Evolutionary conservation across 2,329 filamentous ascomycete species (phyloP), one percentile per base, ranked within the genome.

Genomic region (Rachicladosporium sp.): DNA sequence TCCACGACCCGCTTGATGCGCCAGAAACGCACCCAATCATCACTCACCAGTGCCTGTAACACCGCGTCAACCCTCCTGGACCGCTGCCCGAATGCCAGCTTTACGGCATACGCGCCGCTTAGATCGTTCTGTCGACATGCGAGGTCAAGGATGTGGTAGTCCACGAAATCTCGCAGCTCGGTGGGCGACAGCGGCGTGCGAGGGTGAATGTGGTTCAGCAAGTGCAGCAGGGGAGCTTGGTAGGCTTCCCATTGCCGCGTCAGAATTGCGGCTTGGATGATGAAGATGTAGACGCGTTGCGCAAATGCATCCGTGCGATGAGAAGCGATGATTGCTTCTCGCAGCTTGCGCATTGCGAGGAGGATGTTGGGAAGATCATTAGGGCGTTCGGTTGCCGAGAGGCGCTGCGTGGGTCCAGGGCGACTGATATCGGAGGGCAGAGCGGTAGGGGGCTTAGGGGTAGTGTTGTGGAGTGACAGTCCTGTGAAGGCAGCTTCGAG

Each of bases 251-350:
- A 82, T 50, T 93, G 80, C 47, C 79, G 77, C 42, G 82, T 77
- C 29, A 94, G 73, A 46, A 98, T 80, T 15, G 83, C 79, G 19
- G 88, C 71, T 40, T 88, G 81, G 51, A 93, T 84, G 52, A 84
- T 86, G 68, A 96, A 96, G 46, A 93, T 77, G 62, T 96, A 94
- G 10, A 80, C 84, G 50, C 87, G 79, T n/a, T 82, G 77, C 1
- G 89, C 80, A 61, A 98, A 98, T 38, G 75, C 69, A 55, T 94
- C 83, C 29, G 71, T 67, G 12, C 88, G 77, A 38, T 78, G 76
- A 6, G 82, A 79, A 9, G 84, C 84, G 2, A 93, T 76, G 35
- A 96, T 80, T 15, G 81, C 88, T 66, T 98, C 91, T 41, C 91
- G 78, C 27, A 98, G 74, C 60, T 95, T 96, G 46, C 91, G 80